Evolutionary conservation across 495 filamentous ascomycete genomes (phyloP).

Genomic region (Evansstolkia leycettana): DNA sequence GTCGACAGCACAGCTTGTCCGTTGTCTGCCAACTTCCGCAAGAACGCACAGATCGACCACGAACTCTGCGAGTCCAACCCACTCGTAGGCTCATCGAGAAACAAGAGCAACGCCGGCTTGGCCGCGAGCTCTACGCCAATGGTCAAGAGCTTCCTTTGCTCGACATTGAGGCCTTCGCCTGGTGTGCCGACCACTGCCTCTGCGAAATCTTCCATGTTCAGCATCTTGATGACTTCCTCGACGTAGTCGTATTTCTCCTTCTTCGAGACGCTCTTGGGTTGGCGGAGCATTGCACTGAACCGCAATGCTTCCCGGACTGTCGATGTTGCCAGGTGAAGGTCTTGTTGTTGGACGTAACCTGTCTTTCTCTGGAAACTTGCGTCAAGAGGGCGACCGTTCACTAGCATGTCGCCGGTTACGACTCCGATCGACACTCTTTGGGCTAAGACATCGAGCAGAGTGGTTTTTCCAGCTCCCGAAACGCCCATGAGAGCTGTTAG

Average conservation of each 20-base stretch:
- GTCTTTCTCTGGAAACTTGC: constrained; percentile 83
- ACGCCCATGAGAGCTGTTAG: constrained; percentile 55
- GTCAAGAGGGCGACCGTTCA: constrained; percentile 65
- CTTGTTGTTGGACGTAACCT: constrained; percentile 89
- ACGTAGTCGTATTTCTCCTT: constrained; percentile 39
- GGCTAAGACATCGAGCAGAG: constrained; percentile 51
- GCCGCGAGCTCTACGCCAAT: constrained; percentile 89
- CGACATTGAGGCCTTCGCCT: constrained; percentile 66
- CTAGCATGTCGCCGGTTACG: constrained; percentile 73
- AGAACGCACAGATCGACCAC: constrained; percentile 67
- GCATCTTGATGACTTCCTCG: constrained; percentile 39
- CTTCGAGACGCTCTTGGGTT: constrained; percentile 42
- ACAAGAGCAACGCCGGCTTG: constrained; percentile 79
- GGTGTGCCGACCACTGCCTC: constrained; percentile 33
- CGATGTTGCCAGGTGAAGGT: constrained; percentile 71
- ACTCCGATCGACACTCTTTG: constrained; percentile 77
- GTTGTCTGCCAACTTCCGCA: constrained; percentile 69
- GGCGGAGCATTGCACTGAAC: constrained; percentile 75
- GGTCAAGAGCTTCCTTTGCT: constrained; percentile 79
- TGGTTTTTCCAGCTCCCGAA: constrained; percentile 56
- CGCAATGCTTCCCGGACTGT: constrained; percentile 74
- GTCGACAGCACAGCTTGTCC: constrained; percentile 85
- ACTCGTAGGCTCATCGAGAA: constrained; percentile 90
- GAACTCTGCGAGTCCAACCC: constrained; percentile 78
- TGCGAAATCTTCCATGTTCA: constrained; percentile 36